Evolutionary conservation across 2,329 filamentous ascomycete genomes (phyloP).

Genomic region (Phaeophleospora eucalypticola): DNA sequence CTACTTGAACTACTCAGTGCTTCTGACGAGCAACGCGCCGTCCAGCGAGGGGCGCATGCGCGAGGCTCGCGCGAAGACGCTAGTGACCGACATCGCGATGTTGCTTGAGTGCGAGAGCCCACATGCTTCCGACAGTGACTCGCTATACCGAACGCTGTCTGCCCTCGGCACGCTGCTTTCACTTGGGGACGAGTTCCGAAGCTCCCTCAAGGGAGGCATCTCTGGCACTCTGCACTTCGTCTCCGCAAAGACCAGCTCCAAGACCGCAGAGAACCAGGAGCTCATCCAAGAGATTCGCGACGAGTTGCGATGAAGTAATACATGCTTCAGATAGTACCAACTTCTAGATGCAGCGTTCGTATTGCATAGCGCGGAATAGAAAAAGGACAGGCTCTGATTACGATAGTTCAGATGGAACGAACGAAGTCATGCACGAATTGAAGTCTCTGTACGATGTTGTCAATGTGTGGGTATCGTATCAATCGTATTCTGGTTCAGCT

Average conservation of each 20-base stretch:
- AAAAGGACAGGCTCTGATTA: conserved; percentile 1
- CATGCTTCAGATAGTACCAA: background rate
- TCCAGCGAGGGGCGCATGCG: conserved; percentile 25
- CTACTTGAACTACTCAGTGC: conserved; percentile 78
- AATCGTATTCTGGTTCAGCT: conserved; percentile 17
- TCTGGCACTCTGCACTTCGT: conserved; percentile 46
- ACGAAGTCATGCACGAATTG: background rate
- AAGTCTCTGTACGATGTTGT: background rate
- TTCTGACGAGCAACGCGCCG: conserved; percentile 49
- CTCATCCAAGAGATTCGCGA: conserved; percentile 58
- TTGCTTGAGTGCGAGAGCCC: conserved; percentile 32
- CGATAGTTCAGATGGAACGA: background rate
- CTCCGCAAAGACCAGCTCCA: conserved; percentile 49
- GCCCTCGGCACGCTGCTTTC: conserved; percentile 73
- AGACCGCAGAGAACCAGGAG: conserved; percentile 58
- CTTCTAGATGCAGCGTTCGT: conserved; percentile 1
- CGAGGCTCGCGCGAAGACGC: conserved; percentile 29
- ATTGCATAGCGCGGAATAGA: conserved; percentile 5
- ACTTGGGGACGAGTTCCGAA: conserved; percentile 57
- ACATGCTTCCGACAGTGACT: conserved; percentile 71
- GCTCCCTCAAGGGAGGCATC: conserved; percentile 55
- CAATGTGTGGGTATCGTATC: background rate
- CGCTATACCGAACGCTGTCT: conserved; percentile 75
- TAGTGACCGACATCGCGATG: conserved; percentile 31
- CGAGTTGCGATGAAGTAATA: conserved; percentile 33